These are phyloP conservation scores for Neohortaea acidophila DNA, from an alignment of 495 filamentous ascomycete genomes.

Conservation along the genomic window DNA sequence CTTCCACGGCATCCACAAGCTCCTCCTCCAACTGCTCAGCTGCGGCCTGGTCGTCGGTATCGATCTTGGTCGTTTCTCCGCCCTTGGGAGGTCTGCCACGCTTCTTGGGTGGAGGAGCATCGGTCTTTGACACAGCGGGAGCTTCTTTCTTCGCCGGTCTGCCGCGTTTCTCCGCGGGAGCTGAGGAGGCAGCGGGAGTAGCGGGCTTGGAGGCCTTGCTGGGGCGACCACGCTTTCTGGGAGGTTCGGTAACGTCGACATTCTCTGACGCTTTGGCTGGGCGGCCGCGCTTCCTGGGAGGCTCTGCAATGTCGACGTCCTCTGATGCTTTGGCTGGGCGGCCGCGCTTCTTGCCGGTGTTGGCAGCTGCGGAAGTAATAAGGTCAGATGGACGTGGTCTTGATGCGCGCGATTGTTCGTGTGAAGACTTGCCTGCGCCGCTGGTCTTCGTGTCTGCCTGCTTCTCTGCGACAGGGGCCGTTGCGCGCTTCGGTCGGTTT, in stretches of 20 bases:
- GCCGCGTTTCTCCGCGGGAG: conserved; percentile 8
- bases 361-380: background rate
- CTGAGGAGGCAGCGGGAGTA: background rate
- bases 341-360: conserved; percentile 1
- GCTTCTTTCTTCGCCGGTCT: background rate
- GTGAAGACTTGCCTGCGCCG: background rate
- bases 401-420: too few species aligned
- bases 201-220: too few species aligned
- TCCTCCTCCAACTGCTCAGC: conserved; percentile 12
- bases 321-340: background rate
- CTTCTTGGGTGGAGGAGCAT: conserved; percentile 6
- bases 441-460: background rate
- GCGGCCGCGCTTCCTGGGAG: conserved; percentile 8
- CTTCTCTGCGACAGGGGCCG: background rate
- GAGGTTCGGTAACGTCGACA: background rate
- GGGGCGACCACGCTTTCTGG: too few species aligned
- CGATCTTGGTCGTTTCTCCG: conserved; percentile 14
- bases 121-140: conserved; percentile 2
- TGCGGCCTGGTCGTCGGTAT: conserved; percentile 9
- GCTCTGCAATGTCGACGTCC: background rate
- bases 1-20: conserved; percentile 8
- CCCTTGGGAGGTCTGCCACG: conserved; percentile 14
- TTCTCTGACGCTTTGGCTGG: background rate
- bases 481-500: background rate
- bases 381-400: background rate